phyloP scores from a whole-genome alignment of 2,329 filamentous ascomycete species.

The Talaromyces atroroseus region DNA sequence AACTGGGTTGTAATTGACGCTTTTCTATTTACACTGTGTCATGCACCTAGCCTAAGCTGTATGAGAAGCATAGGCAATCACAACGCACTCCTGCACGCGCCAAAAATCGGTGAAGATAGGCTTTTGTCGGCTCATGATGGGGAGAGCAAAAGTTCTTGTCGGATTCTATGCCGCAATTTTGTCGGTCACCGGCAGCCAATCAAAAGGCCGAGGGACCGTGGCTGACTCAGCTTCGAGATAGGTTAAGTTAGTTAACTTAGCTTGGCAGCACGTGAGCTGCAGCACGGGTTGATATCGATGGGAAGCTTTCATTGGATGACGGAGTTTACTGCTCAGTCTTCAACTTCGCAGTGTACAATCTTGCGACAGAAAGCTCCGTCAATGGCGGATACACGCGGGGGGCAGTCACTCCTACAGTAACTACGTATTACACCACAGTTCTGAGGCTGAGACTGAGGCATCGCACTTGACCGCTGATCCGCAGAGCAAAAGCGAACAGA shows the following conservation, averaged over 20 bases:
- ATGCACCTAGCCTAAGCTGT: neutral
- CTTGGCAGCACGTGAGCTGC: neutral
- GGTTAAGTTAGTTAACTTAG: too few species aligned
- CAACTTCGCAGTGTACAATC: too few species aligned
- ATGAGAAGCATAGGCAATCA: neutral
- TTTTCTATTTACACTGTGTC: neutral
- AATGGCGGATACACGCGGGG: too few species aligned
- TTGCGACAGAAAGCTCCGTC: too few species aligned
- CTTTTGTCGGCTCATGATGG: neutral
- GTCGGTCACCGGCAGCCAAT: neutral
- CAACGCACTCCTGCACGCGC: neutral
- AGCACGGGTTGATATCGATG: neutral
- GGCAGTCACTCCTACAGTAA: too few species aligned
- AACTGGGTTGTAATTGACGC: neutral
- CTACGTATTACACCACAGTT: too few species aligned
- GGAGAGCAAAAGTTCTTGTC: neutral
- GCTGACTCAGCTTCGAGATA: slow-evolving; percentile 8
- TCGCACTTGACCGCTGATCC: neutral
- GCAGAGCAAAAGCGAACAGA: too few species aligned
- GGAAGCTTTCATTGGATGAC: too few species aligned
- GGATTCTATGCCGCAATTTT: neutral
- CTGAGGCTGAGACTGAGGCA: too few species aligned
- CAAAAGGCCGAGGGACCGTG: neutral
- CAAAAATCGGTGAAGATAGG: neutral
- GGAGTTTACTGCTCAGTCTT: too few species aligned